Percentiles rank a stretch among this genome's conserved stretches.
Evolutionary conservation across 148 eudicot genomes (phyloP).

Genomic region (Mesembryanthemum crystallinum): DNA sequence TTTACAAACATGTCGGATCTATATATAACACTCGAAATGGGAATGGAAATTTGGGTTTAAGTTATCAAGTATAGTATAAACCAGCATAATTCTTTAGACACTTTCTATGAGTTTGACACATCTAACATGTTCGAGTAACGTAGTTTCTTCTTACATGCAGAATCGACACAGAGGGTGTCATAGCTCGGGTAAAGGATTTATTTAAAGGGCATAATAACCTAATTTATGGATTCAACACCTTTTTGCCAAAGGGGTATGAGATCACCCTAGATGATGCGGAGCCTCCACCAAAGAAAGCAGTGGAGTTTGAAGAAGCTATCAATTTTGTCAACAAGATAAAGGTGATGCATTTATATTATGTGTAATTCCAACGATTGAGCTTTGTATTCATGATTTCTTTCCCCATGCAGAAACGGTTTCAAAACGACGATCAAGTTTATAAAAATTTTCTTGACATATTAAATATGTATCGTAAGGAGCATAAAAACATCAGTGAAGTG

Average conservation of each 20-base stretch:
- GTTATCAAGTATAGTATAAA: not conserved
- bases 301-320: constrained; percentile 96
- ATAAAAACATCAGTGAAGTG: constrained; percentile 80
- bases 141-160: constrained; percentile 39
- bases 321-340: constrained; percentile 97
- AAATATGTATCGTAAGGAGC: constrained; percentile 92
- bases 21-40: not conserved
- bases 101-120: not conserved
- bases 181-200: constrained; percentile 83
- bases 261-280: constrained; percentile 77
- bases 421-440: constrained; percentile 84
- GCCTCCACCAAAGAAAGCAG: constrained; percentile 69
- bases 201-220: constrained; percentile 90
- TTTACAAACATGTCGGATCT: not conserved
- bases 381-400: constrained; percentile 5
- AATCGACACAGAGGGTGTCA: constrained; percentile 91
- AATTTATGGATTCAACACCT: constrained; percentile 90
- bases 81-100: too few relatives aligned
- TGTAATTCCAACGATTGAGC: not conserved
- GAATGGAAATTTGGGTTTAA: not conserved
- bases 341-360: constrained; percentile 36
- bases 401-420: constrained; percentile 71
- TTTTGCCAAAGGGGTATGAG: constrained; percentile 96
- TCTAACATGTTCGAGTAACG: not conserved
- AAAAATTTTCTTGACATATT: constrained; percentile 90